Evolutionary conservation across 1,284 basidiomycete species (phyloP).

Genomic region (Leccinum laetum): DNA sequence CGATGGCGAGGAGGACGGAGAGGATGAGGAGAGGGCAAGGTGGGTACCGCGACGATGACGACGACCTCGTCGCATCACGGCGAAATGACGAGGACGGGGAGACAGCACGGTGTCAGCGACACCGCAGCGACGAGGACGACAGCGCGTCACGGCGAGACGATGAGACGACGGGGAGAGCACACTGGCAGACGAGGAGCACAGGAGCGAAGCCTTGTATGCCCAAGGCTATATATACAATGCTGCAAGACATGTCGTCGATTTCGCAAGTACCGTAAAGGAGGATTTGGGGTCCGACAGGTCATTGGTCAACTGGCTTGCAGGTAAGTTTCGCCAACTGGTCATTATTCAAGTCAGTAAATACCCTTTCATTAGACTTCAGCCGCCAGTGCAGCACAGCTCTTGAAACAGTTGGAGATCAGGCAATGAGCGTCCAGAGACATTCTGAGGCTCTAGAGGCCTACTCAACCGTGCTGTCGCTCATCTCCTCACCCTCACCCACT

Average conservation of each 20-base stretch:
- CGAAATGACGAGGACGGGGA: too few species aligned
- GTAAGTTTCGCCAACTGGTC: background rate
- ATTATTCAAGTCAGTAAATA: background rate
- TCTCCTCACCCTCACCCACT: background rate
- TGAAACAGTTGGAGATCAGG: conserved; percentile 8
- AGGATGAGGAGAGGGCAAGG: too few species aligned
- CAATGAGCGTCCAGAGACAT: background rate
- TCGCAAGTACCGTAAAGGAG: background rate
- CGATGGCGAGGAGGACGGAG: too few species aligned
- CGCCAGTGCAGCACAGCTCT: background rate
- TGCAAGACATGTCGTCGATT: background rate
- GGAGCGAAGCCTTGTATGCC: conserved; percentile 5
- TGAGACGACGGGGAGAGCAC: too few species aligned
- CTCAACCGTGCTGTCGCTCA: conserved; percentile 3
- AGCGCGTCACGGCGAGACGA: too few species aligned
- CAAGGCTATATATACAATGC: conserved; percentile 1
- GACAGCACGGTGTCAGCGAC: too few species aligned
- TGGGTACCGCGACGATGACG: too few species aligned
- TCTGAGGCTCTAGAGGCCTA: conserved; percentile 9
- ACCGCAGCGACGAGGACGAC: too few species aligned
- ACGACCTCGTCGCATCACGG: too few species aligned
- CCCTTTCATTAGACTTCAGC: conserved; percentile 8
- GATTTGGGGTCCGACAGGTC: background rate
- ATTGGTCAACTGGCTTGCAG: conserved; percentile 4
- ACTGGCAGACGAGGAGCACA: too few species aligned